Evolutionary conservation across 2,329 filamentous ascomycete genomes (phyloP).

Genomic region (Fusarium sp.): DNA sequence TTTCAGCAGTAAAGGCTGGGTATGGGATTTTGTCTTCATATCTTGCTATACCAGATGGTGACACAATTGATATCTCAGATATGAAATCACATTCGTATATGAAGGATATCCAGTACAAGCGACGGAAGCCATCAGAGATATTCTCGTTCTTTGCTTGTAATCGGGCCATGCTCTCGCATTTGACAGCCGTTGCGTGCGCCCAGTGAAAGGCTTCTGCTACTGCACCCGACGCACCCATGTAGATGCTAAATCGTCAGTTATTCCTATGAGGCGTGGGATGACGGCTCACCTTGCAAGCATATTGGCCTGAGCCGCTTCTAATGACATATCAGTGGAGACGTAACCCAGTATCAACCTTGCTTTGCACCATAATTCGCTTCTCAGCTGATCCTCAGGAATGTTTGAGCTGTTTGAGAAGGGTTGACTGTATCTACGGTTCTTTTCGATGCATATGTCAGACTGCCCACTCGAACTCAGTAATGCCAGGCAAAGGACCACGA

Average conservation of each 20-base stretch:
- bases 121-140: slow-evolving; percentile 37
- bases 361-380: slow-evolving; percentile 35
- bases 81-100: slow-evolving; percentile 46
- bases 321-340: slow-evolving; percentile 29
- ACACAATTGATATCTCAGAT: slow-evolving; percentile 42
- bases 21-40: slow-evolving; percentile 42
- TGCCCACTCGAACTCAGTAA: background rate
- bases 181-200: slow-evolving; percentile 41
- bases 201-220: slow-evolving; percentile 42
- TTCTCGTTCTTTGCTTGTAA: background rate
- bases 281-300: slow-evolving; percentile 42
- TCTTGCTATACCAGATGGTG: slow-evolving; percentile 44
- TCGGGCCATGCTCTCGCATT: slow-evolving; percentile 41
- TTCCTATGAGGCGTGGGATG: too few species aligned
- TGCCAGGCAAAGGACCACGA: slow-evolving; percentile 13
- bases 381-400: accelerated
- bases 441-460: background rate
- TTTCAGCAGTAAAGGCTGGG: background rate
- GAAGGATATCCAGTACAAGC: slow-evolving; percentile 45
- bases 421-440: background rate
- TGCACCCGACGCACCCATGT: slow-evolving; percentile 36
- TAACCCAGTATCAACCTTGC: slow-evolving; percentile 36
- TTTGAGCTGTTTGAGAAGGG: background rate
- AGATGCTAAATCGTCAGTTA: slow-evolving; percentile 27
- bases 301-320: slow-evolving; percentile 40